Percentiles rank a stretch among this genome's conserved stretches.
phyloP scores from a whole-genome alignment of 2,329 filamentous ascomycete genomes.

The Cylindrodendrum hubeiense region DNA sequence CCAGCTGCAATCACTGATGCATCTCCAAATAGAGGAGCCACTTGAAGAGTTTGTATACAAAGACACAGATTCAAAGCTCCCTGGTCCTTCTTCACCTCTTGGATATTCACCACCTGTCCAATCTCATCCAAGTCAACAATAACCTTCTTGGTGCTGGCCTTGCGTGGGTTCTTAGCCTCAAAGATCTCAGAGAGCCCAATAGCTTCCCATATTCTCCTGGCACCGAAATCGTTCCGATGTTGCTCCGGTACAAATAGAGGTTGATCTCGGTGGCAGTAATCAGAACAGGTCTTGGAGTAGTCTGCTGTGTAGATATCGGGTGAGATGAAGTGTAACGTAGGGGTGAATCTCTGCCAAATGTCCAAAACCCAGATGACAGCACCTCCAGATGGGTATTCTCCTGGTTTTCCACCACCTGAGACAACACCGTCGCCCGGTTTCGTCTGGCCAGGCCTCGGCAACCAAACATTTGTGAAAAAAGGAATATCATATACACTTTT shows the following conservation, averaged over 20 bases:
- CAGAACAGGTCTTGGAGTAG: conserved; percentile 49
- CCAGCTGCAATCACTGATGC: too few species aligned
- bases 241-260: conserved; percentile 63
- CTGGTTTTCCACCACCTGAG: conserved; percentile 43
- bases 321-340: conserved; percentile 52
- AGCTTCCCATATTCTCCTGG: too few species aligned
- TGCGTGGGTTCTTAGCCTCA: too few species aligned
- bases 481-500: conserved; percentile 40
- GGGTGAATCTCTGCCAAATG: conserved; percentile 51
- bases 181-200: too few species aligned
- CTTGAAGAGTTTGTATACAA: too few species aligned
- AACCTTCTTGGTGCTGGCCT: too few species aligned
- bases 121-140: too few species aligned
- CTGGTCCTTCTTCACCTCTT: too few species aligned
- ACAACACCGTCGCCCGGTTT: too few species aligned
- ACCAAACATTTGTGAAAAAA: conserved; percentile 45
- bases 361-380: conserved; percentile 39
- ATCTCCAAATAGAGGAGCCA: too few species aligned
- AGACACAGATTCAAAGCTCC: too few species aligned
- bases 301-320: conserved; percentile 50
- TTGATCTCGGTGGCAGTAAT: conserved; percentile 54
- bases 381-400: conserved; percentile 49
- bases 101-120: too few species aligned
- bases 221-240: conserved; percentile 57
- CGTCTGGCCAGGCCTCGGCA: conserved; percentile 30